Percentiles rank a stretch among this genome's conserved stretches.
phyloP scores from a whole-genome alignment of 2,329 filamentous ascomycete species.

The Cladosporium sp. region DNA sequence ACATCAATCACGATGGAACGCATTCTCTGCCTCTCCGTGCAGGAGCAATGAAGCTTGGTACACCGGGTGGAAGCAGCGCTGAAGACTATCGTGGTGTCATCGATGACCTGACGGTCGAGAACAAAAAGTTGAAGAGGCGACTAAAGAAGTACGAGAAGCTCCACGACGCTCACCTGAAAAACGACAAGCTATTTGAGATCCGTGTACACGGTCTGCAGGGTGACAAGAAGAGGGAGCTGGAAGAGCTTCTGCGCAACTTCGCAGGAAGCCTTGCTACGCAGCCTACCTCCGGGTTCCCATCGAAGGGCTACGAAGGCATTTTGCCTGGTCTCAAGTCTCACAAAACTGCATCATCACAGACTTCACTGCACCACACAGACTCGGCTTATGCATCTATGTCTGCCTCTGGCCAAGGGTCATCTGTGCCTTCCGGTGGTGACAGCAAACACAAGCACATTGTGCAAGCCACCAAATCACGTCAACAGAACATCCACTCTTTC shows the following conservation, averaged over 20 bases:
- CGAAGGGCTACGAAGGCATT: conserved; percentile 31
- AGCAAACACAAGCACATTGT: conserved; percentile 21
- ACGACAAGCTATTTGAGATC: conserved; percentile 79
- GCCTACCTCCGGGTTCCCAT: conserved; percentile 28
- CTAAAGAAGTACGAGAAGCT: conserved; percentile 67
- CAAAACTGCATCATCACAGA: conserved; percentile 58
- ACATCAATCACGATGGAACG: conserved; percentile 3
- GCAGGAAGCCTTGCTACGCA: conserved; percentile 58
- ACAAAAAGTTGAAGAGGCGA: conserved; percentile 71
- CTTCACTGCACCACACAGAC: conserved; percentile 42
- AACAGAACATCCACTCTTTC: conserved; percentile 65
- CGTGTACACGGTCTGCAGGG: conserved; percentile 70
- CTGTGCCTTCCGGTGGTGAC: conserved; percentile 32
- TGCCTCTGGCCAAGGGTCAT: conserved; percentile 43
- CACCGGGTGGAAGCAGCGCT: conserved; percentile 53
- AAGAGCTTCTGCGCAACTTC: conserved; percentile 68
- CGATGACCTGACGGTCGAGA: conserved; percentile 80
- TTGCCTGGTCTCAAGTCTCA: conserved; percentile 51
- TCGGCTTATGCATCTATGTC: conserved; percentile 62
- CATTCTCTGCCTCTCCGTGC: conserved; percentile 18
- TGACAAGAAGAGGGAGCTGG: conserved; percentile 71
- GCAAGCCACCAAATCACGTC: conserved; percentile 32
- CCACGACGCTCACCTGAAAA: conserved; percentile 62
- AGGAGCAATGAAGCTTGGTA: conserved; percentile 22
- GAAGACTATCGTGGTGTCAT: conserved; percentile 80